phyloP scores from a whole-genome alignment of 1,284 basidiomycete species.

The Cryptococcus depauperatus region DNA sequence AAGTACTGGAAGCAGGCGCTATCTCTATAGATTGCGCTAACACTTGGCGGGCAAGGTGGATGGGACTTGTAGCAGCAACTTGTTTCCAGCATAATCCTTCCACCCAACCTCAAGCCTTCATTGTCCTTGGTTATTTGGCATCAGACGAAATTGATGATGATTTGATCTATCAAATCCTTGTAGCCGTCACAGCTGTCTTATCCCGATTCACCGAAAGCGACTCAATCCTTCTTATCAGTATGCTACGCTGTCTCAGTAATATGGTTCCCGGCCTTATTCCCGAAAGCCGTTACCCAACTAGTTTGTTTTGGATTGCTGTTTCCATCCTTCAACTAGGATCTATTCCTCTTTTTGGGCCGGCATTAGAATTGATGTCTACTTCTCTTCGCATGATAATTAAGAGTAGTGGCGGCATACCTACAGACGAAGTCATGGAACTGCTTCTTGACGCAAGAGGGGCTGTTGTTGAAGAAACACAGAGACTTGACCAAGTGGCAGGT shows the following conservation, averaged over 20 bases:
- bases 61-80: constrained; percentile 80
- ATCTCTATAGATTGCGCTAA: constrained; percentile 74
- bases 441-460: constrained; percentile 60
- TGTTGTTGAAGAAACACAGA: constrained; percentile 60
- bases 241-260: constrained; percentile 74
- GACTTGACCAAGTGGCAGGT: constrained; percentile 64
- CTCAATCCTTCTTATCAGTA: constrained; percentile 60
- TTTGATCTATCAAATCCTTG: constrained; percentile 42
- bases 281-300: constrained; percentile 63
- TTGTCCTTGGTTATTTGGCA: constrained; percentile 72
- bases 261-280: constrained; percentile 61
- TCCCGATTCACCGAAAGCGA: constrained; percentile 34
- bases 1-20: constrained; percentile 59
- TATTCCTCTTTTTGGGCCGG: constrained; percentile 60
- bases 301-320: constrained; percentile 78
- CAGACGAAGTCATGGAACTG: constrained; percentile 48
- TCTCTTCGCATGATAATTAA: constrained; percentile 42
- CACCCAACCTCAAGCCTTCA: constrained; percentile 81
- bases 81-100: constrained; percentile 89
- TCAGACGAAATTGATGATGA: constrained; percentile 58
- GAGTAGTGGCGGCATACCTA: constrained; percentile 39
- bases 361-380: constrained; percentile 57
- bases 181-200: constrained; percentile 49
- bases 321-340: constrained; percentile 69
- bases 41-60: constrained; percentile 87